Evolutionary conservation across 257 asterid genomes (phyloP).

Genomic region (Haberlea rhodopensis): DNA sequence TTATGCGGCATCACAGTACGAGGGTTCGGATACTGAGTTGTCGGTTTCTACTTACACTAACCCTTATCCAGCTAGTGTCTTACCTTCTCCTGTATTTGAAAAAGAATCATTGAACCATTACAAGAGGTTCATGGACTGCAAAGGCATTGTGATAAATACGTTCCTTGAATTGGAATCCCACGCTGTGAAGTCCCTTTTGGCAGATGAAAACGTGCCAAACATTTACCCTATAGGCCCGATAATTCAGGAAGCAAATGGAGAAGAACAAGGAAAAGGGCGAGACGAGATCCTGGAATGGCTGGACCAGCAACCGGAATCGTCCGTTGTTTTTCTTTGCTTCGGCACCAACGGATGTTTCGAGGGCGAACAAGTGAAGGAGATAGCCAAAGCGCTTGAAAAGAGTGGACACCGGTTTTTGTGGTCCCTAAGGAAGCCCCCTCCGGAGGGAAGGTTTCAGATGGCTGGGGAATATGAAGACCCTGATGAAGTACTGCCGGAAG

Average conservation of each 20-base stretch:
- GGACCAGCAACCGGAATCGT: slow-evolving; percentile 27
- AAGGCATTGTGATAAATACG: slow-evolving; percentile 35
- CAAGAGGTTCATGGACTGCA: slow-evolving; percentile 25
- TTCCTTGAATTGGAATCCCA: too few relatives aligned
- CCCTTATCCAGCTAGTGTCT: slow-evolving; percentile 19
- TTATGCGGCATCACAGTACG: not conserved
- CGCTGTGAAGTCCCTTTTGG: too few relatives aligned
- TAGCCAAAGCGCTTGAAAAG: slow-evolving; percentile 31
- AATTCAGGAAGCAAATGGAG: not conserved
- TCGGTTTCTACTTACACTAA: too few relatives aligned
- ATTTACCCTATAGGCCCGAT: slow-evolving; percentile 45
- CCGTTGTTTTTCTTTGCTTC: slow-evolving; percentile 39
- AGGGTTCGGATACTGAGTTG: too few relatives aligned
- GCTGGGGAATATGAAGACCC: slow-evolving; percentile 33
- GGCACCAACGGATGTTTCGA: slow-evolving; percentile 37
- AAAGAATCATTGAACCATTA: not conserved
- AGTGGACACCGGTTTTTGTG: slow-evolving; percentile 47
- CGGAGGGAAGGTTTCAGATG: not conserved
- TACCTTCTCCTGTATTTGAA: slow-evolving; percentile 20
- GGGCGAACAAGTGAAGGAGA: too few relatives aligned
- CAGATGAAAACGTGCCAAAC: too few relatives aligned
- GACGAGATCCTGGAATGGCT: too few relatives aligned
- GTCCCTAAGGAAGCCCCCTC: slow-evolving; percentile 43
- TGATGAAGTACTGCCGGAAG: slow-evolving; percentile 41
- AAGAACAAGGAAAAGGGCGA: not conserved